Evolutionary conservation across 441 rosid genomes (phyloP), one percentile per base, ranked within the genome.

Genomic region (Jatropha multifida): DNA sequence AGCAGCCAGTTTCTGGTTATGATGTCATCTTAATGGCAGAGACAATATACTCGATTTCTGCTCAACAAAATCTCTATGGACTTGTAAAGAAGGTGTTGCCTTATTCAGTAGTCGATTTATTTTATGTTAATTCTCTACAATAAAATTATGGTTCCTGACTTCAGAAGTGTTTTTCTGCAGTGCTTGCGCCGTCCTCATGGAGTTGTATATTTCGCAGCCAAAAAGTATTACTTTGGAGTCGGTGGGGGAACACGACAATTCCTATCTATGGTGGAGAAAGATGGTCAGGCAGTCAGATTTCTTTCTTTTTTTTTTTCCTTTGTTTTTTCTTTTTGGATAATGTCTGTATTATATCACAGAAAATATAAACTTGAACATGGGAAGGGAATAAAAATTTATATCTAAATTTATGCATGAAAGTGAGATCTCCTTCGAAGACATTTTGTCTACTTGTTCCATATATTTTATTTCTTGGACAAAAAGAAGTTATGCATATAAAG

Each of bases 161-260:
- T 76, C 49, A 20, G 74, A 42, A 67, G 40, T 74, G 64, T 72
- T 79, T 75, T 3, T 72, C 68, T 61, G 76, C 85, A 95, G 99
- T 92, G 94, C 80, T 59, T 88, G 73, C 81, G 77, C 46, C 74
- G 44, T 74, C 90, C 92, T 58, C 65, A 76, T 79, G 99, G 98
- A 77, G 90, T 79, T 71, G 91, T 87, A 20, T 95, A 90, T 78
- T 79, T 93, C 89, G 90, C 99, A 69, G 98, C 95, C 69, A 95
- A 93, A 86, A 95, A 93, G 78, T 86, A 93, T 74, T 93, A 95
- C 84, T 95, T 95, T 67, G 99, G 98, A 42, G 98, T 93, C 66
- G 99, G 99, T 20, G 99, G 97, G 26, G 99, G 99, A 81, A 89
- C 99, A 5, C 80, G 92, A 44, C 93, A 85, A 74, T 95, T 95